Conservation (phyloP, 208 protist species). For the Lotmaria passim region DNA sequence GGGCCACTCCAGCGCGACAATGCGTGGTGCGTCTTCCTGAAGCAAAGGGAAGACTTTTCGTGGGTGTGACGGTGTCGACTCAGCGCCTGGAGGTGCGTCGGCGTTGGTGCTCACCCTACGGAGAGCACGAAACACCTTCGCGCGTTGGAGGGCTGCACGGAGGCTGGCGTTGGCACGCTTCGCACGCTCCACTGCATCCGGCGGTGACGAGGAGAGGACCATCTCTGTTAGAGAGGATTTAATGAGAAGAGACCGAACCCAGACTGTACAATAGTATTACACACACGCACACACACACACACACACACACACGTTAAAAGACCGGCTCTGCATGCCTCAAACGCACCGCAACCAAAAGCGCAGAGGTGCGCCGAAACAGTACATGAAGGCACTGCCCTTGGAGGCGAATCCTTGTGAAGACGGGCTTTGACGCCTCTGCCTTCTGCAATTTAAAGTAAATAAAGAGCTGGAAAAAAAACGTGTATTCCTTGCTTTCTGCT, state of each 20-base stretch:
- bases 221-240: neutral
- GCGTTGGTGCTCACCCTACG: no score
- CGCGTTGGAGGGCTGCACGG: conserved; percentile 12
- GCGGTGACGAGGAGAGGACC: conserved; percentile 5
- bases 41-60: neutral
- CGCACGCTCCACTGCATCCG: neutral
- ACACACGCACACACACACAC: no score
- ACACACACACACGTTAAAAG: no score
- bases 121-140: neutral
- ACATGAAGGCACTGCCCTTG: no score
- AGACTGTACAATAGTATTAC: neutral
- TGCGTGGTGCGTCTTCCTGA: neutral
- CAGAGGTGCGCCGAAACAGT: no score
- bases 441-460: no score
- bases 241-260: neutral
- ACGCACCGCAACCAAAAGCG: no score
- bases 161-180: conserved; percentile 8
- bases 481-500: no score
- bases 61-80: neutral
- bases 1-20: conserved; percentile 13
- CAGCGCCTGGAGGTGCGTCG: neutral
- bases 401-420: no score
- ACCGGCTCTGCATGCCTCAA: no score
- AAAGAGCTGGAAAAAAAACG: no score
- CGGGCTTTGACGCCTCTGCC: no score